A percentile compares a stretch with the other conserved stretches of the same genome.
Conservation (phyloP, 148 eudicot species). For the Rhododendron molle region DNA sequence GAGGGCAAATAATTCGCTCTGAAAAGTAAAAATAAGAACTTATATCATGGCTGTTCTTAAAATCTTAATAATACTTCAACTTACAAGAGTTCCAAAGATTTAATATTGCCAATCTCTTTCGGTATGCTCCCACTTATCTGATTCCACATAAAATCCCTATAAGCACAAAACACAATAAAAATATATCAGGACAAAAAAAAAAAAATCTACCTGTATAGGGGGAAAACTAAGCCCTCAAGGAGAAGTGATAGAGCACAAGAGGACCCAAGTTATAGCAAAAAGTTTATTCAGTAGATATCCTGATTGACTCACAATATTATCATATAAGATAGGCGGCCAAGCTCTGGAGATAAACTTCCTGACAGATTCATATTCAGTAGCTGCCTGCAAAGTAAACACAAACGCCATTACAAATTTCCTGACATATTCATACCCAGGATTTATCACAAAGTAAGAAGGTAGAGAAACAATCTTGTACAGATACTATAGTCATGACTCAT, state of each 20-base stretch:
- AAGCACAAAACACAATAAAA: conserved; percentile 4
- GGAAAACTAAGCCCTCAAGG: background rate
- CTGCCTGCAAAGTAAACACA: conserved; percentile 24
- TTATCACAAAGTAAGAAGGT: background rate
- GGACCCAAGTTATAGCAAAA: background rate
- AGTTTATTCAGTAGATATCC: background rate
- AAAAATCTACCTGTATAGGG: background rate
- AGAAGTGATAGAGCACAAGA: background rate
- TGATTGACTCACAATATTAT: conserved; percentile 36
- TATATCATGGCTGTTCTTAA: background rate
- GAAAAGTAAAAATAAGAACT: background rate
- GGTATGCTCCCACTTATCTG: conserved; percentile 50
- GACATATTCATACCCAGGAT: background rate
- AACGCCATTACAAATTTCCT: background rate
- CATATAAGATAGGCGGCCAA: conserved; percentile 41
- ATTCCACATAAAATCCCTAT: conserved; percentile 65
- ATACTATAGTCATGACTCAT: background rate
- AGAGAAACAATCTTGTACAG: background rate
- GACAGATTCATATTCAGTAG: conserved; percentile 39
- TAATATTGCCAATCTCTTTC: conserved; percentile 46
- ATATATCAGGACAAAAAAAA: background rate
- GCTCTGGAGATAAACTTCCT: conserved; percentile 46
- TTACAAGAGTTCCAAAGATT: conserved; percentile 39
- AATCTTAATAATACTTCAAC: conserved; percentile 12
- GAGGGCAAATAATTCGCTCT: background rate